These are phyloP conservation scores for Flaveria sonorensis DNA, from an alignment of 129 eudicot genomes.

Conservation along the genomic window DNA sequence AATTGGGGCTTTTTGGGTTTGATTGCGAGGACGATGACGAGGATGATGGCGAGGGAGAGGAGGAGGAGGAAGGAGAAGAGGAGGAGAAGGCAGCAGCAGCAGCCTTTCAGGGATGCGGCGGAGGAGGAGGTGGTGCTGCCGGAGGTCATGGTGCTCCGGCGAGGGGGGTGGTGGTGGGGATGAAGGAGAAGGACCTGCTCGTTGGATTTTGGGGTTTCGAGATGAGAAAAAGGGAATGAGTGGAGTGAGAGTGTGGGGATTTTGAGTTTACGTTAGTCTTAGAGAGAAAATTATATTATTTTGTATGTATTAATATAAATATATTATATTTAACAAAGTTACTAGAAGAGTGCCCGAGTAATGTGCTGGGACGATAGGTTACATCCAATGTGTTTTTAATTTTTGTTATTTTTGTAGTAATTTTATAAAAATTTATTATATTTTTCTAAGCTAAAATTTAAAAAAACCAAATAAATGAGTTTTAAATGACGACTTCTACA, in stretches of 20 bases:
- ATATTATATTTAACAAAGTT: neutral
- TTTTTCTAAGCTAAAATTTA: no score
- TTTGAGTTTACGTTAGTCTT: conserved; percentile 21
- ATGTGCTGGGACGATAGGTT: no score
- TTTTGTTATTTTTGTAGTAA: no score
- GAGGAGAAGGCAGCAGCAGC: conserved; percentile 94
- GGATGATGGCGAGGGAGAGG: conserved; percentile 73
- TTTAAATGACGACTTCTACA: no score
- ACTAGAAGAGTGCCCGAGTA: no score
- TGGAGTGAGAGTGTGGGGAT: conserved; percentile 37
- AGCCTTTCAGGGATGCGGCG: conserved; percentile 80
- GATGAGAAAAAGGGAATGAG: conserved; percentile 5
- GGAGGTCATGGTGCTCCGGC: conserved; percentile 42
- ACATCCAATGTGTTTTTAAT: no score
- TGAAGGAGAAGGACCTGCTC: conserved; percentile 18
- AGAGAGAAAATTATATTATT: neutral
- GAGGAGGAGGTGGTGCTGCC: conserved; percentile 40
- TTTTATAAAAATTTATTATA: no score
- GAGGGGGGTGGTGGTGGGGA: neutral
- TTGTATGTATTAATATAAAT: neutral
- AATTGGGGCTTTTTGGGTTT: conserved; percentile 84
- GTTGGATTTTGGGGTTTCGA: conserved; percentile 28
- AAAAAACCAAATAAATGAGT: no score
- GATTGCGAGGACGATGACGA: conserved; percentile 71
- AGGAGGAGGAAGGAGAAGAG: conserved; percentile 84